Percentiles rank a stretch among this genome's conserved stretches.
These are phyloP conservation scores for Macadamia integrifolia DNA, from an alignment of 164 flowering plant species.

Conservation along the genomic window DNA sequence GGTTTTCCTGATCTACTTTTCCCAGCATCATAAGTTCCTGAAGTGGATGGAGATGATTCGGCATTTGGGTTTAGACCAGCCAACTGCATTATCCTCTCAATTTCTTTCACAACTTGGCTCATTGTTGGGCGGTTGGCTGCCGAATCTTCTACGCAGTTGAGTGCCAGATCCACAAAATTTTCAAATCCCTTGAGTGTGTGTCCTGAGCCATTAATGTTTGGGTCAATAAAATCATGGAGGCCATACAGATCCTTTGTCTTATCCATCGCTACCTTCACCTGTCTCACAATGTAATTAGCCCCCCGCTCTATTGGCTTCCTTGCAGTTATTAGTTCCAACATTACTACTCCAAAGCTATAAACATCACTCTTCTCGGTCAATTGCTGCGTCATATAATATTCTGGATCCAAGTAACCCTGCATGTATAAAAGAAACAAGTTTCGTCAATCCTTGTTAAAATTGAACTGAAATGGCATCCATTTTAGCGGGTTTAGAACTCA, in stretches of 20 bases:
- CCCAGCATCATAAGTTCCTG: conserved; percentile 30
- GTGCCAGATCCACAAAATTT: conserved; percentile 46
- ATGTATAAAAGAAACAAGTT: not conserved
- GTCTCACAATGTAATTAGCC: conserved; percentile 39
- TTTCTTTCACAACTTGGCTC: conserved; percentile 60
- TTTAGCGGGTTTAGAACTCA: conserved; percentile 1
- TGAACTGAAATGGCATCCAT: not conserved
- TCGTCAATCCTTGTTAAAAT: not conserved
- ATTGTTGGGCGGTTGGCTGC: conserved; percentile 47
- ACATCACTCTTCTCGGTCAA: conserved; percentile 67
- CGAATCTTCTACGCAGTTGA: conserved; percentile 45
- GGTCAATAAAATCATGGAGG: conserved; percentile 41
- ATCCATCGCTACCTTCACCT: conserved; percentile 33
- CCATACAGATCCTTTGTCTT: conserved; percentile 29
- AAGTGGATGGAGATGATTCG: conserved; percentile 44
- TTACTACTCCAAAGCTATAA: conserved; percentile 59
- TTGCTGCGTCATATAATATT: conserved; percentile 65
- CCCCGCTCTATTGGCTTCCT: conserved; percentile 49
- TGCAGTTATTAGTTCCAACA: conserved; percentile 51
- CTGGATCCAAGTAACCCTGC: conserved; percentile 79
- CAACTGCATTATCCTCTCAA: conserved; percentile 47
- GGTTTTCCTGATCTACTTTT: conserved; percentile 10
- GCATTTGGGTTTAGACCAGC: conserved; percentile 34
- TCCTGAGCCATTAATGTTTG: conserved; percentile 19
- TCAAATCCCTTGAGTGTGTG: conserved; percentile 30